Evolutionary conservation across 1,284 basidiomycete species (phyloP), one percentile per base, ranked within the genome.

Genomic region (Moesziomyces sp.): DNA sequence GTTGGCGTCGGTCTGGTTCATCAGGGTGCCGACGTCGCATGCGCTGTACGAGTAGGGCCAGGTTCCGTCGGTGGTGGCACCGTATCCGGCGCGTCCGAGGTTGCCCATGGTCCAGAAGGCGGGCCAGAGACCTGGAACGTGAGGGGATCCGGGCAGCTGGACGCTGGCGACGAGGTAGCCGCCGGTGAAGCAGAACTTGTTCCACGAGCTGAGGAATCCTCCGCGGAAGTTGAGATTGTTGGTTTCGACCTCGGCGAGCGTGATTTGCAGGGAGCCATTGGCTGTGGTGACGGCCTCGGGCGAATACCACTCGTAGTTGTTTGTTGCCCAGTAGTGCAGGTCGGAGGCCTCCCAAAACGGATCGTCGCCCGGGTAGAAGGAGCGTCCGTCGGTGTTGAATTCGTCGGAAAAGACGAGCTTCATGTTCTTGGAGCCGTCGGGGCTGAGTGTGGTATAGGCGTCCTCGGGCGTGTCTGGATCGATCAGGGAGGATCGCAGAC

Each of bases 171-270:
- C 93, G 56, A 97, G 87, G 81, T 94, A 94, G 1, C 94, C 95
- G 0, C 92, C 93, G 5, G 91, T 96, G 85, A 96, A 97, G 86
- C 95, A 97, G 63, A 97, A 92, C 84, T 97, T 93, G 85, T 94
- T 94, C 93, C 93, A 88, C 1, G 84, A 85, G 66, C 85, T 85
- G 7, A 88, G 78, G 85, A 87, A 86, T n/a, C 87, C 88, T 26
- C 93, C 9, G 88, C 88, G 78, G 59, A 83, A 83, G 76, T 92
- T 85, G 69, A 97, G 87, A 54, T 88, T 89, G 84, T 97, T 90
- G 47, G 79, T 75, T 2, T 49, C 50, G n/a, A 74, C 71, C 58
- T 82, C 56, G 26, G 61, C 72, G 14, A 84, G 67, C 0, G 91
- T 93, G 78, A 98, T 91, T 75, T 91, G 88, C 40, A 99, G 88